A percentile compares a stretch with the other conserved stretches of the same genome.
These are phyloP conservation scores for Ophiostoma quercus DNA, from an alignment of 2,329 filamentous ascomycete genomes.

Conservation along the genomic window DNA sequence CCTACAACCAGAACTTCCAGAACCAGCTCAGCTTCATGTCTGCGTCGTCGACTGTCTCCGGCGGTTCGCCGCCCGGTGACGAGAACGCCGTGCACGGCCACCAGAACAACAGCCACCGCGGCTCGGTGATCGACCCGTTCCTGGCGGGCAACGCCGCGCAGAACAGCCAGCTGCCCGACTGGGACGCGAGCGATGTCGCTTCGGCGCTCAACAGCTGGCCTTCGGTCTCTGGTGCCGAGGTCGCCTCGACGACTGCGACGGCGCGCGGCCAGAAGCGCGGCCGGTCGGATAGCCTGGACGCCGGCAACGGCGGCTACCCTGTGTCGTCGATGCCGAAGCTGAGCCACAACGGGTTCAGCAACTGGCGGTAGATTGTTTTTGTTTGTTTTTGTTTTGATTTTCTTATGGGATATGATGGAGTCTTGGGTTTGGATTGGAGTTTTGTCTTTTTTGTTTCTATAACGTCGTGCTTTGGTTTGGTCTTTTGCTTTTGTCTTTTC, in stretches of 20 bases:
- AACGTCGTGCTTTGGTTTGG: too few relatives aligned
- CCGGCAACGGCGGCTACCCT: constrained; percentile 26
- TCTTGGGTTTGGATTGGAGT: not conserved
- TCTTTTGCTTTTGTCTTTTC: not conserved
- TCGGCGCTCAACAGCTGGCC: constrained; percentile 25
- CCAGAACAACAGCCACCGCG: constrained; percentile 22
- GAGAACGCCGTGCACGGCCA: constrained; percentile 24
- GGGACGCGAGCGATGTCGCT: constrained; percentile 29
- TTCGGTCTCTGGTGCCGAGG: constrained; percentile 9
- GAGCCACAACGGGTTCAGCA: constrained; percentile 28
- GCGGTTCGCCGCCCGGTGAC: constrained; percentile 30
- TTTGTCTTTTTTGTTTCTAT: not conserved
- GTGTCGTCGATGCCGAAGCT: constrained; percentile 27
- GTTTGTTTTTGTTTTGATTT: not conserved
- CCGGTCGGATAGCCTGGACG: constrained; percentile 34
- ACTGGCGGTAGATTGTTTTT: constrained; percentile 22
- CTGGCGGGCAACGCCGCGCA: constrained; percentile 26
- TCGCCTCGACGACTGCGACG: constrained; percentile 22
- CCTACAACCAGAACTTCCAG: constrained; percentile 28
- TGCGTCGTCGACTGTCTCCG: constrained; percentile 27
- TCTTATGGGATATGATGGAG: constrained; percentile 22
- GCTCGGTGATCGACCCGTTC: constrained; percentile 30
- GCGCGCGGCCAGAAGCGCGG: constrained; percentile 33
- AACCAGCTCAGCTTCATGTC: constrained; percentile 39
- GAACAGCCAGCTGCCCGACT: constrained; percentile 26